Conservation (phyloP, 345 rosid genomes). For the Gynandropsis gynandra region DNA sequence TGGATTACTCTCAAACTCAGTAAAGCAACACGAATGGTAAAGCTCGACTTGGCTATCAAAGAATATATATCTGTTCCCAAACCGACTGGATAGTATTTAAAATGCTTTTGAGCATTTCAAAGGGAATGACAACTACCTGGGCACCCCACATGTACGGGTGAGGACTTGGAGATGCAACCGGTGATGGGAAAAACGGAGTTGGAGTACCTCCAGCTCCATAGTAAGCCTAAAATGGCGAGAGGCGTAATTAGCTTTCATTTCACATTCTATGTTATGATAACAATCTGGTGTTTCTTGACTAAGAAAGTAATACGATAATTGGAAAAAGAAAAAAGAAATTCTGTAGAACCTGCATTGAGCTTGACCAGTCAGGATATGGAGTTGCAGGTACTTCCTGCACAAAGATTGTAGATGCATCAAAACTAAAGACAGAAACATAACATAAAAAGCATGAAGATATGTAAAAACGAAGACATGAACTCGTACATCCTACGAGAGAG, state of each 20-base stretch:
- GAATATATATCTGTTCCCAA: no score
- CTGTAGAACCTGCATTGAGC: constrained; percentile 68
- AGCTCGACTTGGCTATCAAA: no score
- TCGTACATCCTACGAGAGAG: no score
- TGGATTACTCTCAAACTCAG: neutral
- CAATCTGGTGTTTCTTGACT: constrained; percentile 9
- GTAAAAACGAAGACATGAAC: no score
- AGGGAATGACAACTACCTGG: constrained; percentile 50
- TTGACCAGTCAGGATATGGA: constrained; percentile 84
- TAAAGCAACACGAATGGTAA: no score
- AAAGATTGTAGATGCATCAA: constrained; percentile 12
- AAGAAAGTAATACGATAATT: constrained; percentile 7
- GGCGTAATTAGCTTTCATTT: constrained; percentile 18
- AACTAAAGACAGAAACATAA: neutral
- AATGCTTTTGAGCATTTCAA: neutral
- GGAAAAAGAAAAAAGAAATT: constrained; percentile 1
- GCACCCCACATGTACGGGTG: constrained; percentile 88
- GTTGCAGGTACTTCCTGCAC: constrained; percentile 62
- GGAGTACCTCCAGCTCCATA: constrained; percentile 87
- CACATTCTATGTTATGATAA: constrained; percentile 1
- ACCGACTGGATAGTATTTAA: no score
- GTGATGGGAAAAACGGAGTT: constrained; percentile 74
- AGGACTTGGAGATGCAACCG: constrained; percentile 79
- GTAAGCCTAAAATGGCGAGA: constrained; percentile 55
- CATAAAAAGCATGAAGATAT: neutral